These are phyloP conservation scores for Neopestalotiopsis clavispora DNA, from an alignment of 2,329 filamentous ascomycete species.

Conservation along the genomic window DNA sequence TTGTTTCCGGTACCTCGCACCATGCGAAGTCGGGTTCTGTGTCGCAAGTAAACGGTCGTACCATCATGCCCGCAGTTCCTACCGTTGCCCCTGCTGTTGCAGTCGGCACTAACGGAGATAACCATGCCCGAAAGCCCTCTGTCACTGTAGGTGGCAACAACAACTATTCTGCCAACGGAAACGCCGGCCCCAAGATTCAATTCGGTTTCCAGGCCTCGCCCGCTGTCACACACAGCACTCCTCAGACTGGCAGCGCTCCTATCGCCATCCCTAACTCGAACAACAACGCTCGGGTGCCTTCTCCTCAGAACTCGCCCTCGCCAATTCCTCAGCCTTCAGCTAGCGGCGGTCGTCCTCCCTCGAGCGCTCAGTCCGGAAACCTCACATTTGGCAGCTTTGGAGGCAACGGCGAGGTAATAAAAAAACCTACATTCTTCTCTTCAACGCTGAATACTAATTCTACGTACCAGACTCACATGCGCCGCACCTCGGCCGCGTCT, in stretches of 20 bases:
- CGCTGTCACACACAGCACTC: conserved; percentile 69
- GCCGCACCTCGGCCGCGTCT: conserved; percentile 56
- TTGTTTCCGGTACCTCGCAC: conserved; percentile 63
- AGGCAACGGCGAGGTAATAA: conserved; percentile 79
- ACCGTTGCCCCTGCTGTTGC: conserved; percentile 54
- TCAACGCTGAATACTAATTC: conserved; percentile 32
- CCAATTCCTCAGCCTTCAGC: conserved; percentile 89
- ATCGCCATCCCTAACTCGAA: conserved; percentile 64
- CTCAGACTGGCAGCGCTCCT: conserved; percentile 61
- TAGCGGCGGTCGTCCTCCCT: conserved; percentile 85
- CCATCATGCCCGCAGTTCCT: conserved; percentile 73
- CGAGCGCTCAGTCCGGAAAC: conserved; percentile 69
- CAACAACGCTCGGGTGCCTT: conserved; percentile 71
- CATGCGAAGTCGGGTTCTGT: conserved; percentile 69
- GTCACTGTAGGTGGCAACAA: conserved; percentile 88
- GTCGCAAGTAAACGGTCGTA: conserved; percentile 85
- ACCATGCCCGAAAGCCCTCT: conserved; percentile 85
- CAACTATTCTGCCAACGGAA: conserved; percentile 75
- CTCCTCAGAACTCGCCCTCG: conserved; percentile 86
- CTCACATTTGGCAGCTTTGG: conserved; percentile 85
- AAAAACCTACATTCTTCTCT: conserved; percentile 18
- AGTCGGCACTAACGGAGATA: conserved; percentile 69
- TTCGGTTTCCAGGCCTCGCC: conserved; percentile 81
- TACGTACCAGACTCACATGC: conserved; percentile 61
- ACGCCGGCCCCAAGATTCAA: conserved; percentile 68